Conservation (phyloP, 129 eudicot genomes). For the Artemisia argyi region DNA sequence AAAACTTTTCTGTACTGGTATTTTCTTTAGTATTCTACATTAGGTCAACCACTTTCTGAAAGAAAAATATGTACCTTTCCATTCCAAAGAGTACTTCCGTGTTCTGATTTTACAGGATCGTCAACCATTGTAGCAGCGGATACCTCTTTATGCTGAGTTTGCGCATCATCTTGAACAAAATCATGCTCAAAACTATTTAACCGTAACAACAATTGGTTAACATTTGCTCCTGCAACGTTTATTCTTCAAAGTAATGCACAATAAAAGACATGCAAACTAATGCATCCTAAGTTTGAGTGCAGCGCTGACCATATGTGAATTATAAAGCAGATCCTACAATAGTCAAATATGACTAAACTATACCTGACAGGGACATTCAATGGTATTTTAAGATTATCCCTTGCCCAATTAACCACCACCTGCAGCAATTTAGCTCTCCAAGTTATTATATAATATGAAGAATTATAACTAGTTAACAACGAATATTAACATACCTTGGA, state of each 20-base stretch:
- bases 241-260: conserved; percentile 5
- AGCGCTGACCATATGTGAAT: background rate
- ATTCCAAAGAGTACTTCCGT: conserved; percentile 63
- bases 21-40: background rate
- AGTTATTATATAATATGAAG: conserved; percentile 14
- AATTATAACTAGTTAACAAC: conserved; percentile 5
- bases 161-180: conserved; percentile 58
- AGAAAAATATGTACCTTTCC: conserved; percentile 59
- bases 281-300: background rate
- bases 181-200: conserved; percentile 93
- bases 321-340: conserved; percentile 1
- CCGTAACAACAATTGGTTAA: conserved; percentile 18
- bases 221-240: background rate
- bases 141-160: conserved; percentile 40
- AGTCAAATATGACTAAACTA: conserved; percentile 13
- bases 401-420: conserved; percentile 58
- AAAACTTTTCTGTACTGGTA: background rate
- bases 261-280: conserved; percentile 13
- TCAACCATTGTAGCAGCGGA: conserved; percentile 23
- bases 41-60: background rate
- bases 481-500: conserved; percentile 28
- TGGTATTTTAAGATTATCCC: conserved; percentile 29
- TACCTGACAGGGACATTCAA: conserved; percentile 39
- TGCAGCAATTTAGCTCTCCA: conserved; percentile 36
- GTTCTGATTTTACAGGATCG: conserved; percentile 33